These are phyloP conservation scores for Pseudoscleropodium purum DNA, from an alignment of 225 moss, liverwort and hornwort species.

Conservation along the genomic window DNA sequence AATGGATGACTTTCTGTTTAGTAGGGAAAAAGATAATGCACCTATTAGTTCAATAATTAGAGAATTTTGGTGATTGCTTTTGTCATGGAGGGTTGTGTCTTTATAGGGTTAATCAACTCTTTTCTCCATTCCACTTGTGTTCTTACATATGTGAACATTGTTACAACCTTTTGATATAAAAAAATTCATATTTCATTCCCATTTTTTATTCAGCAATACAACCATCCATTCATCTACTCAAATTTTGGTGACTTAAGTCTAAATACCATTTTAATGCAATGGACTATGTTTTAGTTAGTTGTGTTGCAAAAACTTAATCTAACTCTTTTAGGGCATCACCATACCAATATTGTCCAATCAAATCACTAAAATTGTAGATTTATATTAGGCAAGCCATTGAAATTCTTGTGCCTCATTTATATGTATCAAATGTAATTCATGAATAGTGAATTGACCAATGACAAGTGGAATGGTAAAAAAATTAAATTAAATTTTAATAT, in stretches of 20 bases:
- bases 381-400: neutral
- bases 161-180: too few relatives aligned
- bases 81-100: too few relatives aligned
- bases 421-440: neutral
- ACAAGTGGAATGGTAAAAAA: neutral
- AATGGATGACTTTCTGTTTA: too few relatives aligned
- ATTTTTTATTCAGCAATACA: neutral
- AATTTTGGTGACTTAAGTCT: fast-evolving
- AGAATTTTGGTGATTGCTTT: too few relatives aligned
- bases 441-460: neutral
- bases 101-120: too few relatives aligned
- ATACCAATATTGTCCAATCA: neutral
- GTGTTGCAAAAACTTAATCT: neutral
- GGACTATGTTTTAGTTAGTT: fast-evolving
- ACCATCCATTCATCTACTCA: neutral
- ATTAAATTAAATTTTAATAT: fast-evolving
- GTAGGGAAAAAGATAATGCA: too few relatives aligned
- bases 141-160: neutral
- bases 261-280: neutral
- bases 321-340: neutral
- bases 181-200: neutral
- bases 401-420: neutral
- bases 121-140: neutral
- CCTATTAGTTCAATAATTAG: too few relatives aligned
- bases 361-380: neutral